Conservation (phyloP, 345 rosid species). For the Salix viminalis region DNA sequence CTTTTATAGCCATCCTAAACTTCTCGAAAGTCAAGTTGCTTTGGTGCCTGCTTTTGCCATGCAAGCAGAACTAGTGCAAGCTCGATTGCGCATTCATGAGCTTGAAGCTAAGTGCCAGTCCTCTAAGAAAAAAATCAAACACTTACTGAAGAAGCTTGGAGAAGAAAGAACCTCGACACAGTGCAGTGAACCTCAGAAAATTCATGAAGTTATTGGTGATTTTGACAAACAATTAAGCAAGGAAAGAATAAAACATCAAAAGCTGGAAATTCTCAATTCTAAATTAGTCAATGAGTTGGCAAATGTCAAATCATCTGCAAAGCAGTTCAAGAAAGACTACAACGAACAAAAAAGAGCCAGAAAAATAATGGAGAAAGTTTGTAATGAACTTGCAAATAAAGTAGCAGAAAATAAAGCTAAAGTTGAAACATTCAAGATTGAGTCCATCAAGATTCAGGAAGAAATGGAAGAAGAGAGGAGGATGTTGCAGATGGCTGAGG, state of each 20-base stretch:
- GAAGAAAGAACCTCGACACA: slow-evolving; percentile 9
- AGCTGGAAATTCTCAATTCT: slow-evolving; percentile 10
- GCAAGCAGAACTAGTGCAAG: slow-evolving; percentile 1
- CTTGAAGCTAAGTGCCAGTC: slow-evolving; percentile 4
- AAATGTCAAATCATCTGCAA: slow-evolving; percentile 7
- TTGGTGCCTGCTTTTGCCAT: neutral
- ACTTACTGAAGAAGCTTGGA: neutral
- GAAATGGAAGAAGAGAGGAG: slow-evolving; percentile 43
- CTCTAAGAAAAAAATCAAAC: slow-evolving; percentile 7
- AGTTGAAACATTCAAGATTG: slow-evolving; percentile 30
- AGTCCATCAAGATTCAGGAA: slow-evolving; percentile 13
- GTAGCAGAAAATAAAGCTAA: slow-evolving; percentile 33
- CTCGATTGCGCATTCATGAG: slow-evolving; percentile 7
- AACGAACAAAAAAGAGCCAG: slow-evolving; percentile 15
- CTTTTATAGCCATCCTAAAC: neutral
- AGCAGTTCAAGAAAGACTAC: slow-evolving; percentile 17
- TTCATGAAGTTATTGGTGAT: neutral
- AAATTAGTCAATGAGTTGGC: slow-evolving; percentile 13
- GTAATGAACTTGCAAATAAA: slow-evolving; percentile 10
- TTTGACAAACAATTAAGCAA: neutral
- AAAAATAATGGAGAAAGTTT: slow-evolving; percentile 27
- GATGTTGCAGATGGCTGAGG: slow-evolving; percentile 44
- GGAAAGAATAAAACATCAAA: slow-evolving; percentile 8
- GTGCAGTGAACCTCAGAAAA: slow-evolving; percentile 12
- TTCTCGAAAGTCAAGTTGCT: neutral